Evolutionary conservation across 2,329 filamentous ascomycete species (phyloP).

Genomic region (Paecilomyces fulvus): DNA sequence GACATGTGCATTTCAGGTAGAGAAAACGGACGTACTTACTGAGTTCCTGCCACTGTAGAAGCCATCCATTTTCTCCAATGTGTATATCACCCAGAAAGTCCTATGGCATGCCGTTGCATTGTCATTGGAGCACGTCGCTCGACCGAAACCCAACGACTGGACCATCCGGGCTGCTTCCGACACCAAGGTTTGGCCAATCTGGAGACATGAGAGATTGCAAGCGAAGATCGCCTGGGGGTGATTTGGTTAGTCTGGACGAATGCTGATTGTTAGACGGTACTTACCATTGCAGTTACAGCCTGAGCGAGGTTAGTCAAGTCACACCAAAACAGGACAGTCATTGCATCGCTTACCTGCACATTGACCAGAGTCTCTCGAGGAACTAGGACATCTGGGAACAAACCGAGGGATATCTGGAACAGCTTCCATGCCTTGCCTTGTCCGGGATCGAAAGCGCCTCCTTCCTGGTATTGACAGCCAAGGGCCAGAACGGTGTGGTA

Average conservation of each 20-base stretch:
- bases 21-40: slow-evolving; percentile 12
- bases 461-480: slow-evolving; percentile 27
- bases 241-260: neutral
- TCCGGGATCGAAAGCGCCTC: slow-evolving; percentile 32
- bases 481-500: slow-evolving; percentile 33
- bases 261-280: neutral
- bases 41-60: slow-evolving; percentile 25
- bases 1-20: neutral
- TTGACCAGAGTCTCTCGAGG: slow-evolving; percentile 13
- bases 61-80: slow-evolving; percentile 28
- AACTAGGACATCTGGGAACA: slow-evolving; percentile 27
- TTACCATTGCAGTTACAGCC: slow-evolving; percentile 20
- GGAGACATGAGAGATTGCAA: slow-evolving; percentile 24
- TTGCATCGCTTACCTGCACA: slow-evolving; percentile 9
- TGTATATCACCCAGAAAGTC: slow-evolving; percentile 36
- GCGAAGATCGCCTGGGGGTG: slow-evolving; percentile 27
- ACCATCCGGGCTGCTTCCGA: slow-evolving; percentile 29
- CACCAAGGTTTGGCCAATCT: slow-evolving; percentile 24
- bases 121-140: slow-evolving; percentile 9
- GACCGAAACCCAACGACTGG: slow-evolving; percentile 22
- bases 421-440: slow-evolving; percentile 33
- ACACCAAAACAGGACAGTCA: neutral
- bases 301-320: slow-evolving; percentile 6
- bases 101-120: slow-evolving; percentile 10
- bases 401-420: slow-evolving; percentile 28